Conservation (phyloP, 2,329 filamentous ascomycete species). For the Alternaria triticimaculans region DNA sequence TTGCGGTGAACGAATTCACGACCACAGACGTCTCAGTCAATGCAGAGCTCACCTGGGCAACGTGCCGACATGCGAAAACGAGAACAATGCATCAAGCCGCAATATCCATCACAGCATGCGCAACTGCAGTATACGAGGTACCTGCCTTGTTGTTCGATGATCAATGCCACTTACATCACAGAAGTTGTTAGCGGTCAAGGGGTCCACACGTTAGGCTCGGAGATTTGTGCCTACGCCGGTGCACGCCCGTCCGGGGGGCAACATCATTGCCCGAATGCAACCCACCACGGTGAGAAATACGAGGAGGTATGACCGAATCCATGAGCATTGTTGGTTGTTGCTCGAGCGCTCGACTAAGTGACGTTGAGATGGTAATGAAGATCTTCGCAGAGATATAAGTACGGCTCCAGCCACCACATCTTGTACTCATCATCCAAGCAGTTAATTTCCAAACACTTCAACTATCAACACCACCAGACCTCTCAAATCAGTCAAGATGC, state of each 20-base stretch:
- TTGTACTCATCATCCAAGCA: neutral
- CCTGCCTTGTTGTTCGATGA: neutral
- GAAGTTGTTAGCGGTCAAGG: neutral
- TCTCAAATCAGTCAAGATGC: conserved; percentile 16
- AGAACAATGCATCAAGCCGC: neutral
- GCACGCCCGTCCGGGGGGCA: neutral
- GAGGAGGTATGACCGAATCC: conserved; percentile 1
- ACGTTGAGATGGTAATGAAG: conserved; percentile 7
- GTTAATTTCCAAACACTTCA: neutral
- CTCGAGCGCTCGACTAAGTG: conserved; percentile 4
- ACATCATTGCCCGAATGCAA: conserved; percentile 3
- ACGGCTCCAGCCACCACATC: neutral
- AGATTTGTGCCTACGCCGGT: conserved; percentile 6
- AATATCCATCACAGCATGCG: neutral
- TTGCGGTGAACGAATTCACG: neutral
- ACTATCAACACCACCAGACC: neutral
- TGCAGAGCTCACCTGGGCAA: neutral
- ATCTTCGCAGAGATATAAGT: conserved; percentile 20
- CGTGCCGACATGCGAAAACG: neutral
- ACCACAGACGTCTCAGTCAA: neutral
- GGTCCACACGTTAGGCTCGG: neutral
- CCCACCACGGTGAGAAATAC: conserved; percentile 2
- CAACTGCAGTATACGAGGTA: neutral
- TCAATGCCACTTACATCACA: conserved; percentile 2
- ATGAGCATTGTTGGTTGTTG: conserved; percentile 6